phyloP scores from a whole-genome alignment of 2,329 filamentous ascomycete species.

The Fusarium torreyae region DNA sequence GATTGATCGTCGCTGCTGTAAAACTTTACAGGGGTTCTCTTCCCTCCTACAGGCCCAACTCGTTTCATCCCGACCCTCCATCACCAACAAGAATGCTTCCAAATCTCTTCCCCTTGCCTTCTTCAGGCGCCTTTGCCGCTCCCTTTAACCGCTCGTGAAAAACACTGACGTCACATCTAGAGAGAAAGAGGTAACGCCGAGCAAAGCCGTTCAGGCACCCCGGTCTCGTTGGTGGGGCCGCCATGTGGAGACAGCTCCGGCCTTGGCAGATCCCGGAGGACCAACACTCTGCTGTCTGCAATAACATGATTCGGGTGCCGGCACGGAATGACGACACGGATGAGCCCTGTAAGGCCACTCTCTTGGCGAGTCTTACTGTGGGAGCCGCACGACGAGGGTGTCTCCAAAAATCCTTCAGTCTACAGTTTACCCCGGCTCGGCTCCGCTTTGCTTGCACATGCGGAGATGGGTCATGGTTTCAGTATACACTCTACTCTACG shows the following conservation, averaged over 20 bases:
- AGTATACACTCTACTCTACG: not conserved
- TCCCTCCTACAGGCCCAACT: not conserved
- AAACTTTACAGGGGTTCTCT: not conserved
- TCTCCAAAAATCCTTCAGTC: conserved; percentile 6
- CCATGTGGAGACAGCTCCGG: conserved; percentile 22
- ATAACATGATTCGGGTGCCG: conserved; percentile 36
- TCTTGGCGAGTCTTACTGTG: not conserved
- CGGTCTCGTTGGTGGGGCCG: conserved; percentile 17
- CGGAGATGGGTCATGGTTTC: conserved; percentile 7
- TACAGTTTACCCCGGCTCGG: not conserved
- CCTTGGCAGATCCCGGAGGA: conserved; percentile 45
- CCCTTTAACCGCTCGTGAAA: not conserved
- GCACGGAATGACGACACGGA: conserved; percentile 44
- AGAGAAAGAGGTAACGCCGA: conserved; percentile 41
- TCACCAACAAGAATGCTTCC: not conserved
- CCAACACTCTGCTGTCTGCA: not conserved
- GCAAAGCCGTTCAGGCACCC: conserved; percentile 19
- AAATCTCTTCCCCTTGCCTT: not conserved
- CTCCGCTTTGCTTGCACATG: conserved; percentile 20
- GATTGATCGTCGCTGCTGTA: conserved; percentile 15
- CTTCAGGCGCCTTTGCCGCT: conserved; percentile 32
- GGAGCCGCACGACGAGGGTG: conserved; percentile 30
- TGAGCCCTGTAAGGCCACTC: conserved; percentile 19
- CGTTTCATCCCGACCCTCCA: conserved; percentile 23
- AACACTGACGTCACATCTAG: conserved; percentile 37